Evolutionary conservation across 1,284 basidiomycete species (phyloP), one percentile per base, ranked within the genome.

Genomic region (Sanguinoderma infundibulare): DNA sequence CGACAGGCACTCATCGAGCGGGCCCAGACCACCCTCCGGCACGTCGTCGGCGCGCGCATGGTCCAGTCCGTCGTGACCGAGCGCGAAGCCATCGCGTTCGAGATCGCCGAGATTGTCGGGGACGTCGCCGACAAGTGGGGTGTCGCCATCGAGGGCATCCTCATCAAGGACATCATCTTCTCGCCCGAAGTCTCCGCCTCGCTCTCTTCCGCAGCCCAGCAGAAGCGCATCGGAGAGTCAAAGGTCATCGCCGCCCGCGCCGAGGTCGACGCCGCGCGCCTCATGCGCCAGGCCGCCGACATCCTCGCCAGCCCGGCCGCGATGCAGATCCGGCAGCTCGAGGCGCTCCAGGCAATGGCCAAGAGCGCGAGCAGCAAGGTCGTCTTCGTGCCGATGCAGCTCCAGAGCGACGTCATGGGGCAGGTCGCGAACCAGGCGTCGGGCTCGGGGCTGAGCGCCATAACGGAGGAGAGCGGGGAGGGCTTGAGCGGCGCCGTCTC

Each of bases 221-320:
- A 94, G 80, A 97, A 96, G 84, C 87, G 96, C 63, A 89, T 98
- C 67, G 96, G 95, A 77, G 96, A 98, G 79, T 87, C 86, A 74
- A 98, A 96, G 78, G 95, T 98, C 73, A 98, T 98, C 70, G 95
- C 95, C 50, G 97, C 96, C 0, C 87, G 94, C 64, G 97, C 96
- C 20, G 96, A 98, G 79, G 96, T 98, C 65, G 95, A 98, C 74
- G 84, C 95, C 40, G 95, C 96, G 46, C 87, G 94, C 69, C 87
- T 98, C 73, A 98, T 98, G 96, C 84, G 95, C 60, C 93, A 95
- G 75, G 94, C 94, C 5, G 94, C 94, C 57, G 90, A 97, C 77
- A 96, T 97, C 70, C 83, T 97, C 70, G 93, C 94, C 14, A 91
- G 89, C 8, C 95, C 95, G 20, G 95, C 96, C 26, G 96, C 96